Percentiles rank a stretch among this genome's conserved stretches.
Conservation (phyloP, 345 rosid genomes). For the Cochlearia excelsa region DNA sequence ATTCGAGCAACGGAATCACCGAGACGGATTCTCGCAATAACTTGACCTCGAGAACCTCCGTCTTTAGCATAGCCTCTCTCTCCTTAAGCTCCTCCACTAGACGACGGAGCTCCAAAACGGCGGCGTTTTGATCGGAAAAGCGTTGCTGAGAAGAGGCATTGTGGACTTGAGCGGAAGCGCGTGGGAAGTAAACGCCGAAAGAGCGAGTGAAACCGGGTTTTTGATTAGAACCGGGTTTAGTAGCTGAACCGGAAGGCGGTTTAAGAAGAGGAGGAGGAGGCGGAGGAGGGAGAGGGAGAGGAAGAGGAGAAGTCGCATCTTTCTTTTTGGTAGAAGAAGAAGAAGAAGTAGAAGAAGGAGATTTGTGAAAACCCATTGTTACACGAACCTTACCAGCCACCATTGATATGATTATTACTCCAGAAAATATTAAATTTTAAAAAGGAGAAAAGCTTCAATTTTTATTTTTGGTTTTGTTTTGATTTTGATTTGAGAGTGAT, state of each 20-base stretch:
- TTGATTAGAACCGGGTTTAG: conserved; percentile 11
- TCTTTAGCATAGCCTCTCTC: conserved; percentile 60
- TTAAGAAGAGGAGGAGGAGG: conserved; percentile 45
- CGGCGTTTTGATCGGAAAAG: conserved; percentile 50
- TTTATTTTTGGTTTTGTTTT: neutral
- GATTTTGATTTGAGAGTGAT: neutral
- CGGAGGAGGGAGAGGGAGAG: conserved; percentile 34
- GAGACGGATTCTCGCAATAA: conserved; percentile 68
- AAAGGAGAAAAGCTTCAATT: conserved; percentile 1
- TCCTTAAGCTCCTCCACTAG: conserved; percentile 75
- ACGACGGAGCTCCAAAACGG: conserved; percentile 61
- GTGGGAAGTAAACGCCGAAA: conserved; percentile 87
- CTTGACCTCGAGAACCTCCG: conserved; percentile 73
- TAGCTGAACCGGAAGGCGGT: conserved; percentile 23
- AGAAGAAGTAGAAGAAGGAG: conserved; percentile 51
- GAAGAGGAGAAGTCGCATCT: conserved; percentile 24
- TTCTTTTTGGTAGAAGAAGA: conserved; percentile 3
- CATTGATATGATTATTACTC: conserved; percentile 38
- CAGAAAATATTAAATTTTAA: neutral
- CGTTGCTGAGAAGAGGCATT: conserved; percentile 27
- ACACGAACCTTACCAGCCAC: conserved; percentile 82
- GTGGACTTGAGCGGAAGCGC: conserved; percentile 94
- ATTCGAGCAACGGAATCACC: conserved; percentile 68
- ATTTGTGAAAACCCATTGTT: conserved; percentile 84
- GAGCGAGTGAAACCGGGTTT: conserved; percentile 64